phyloP scores from a whole-genome alignment of 2,329 filamentous ascomycete species.

The Aspergillus sp. region DNA sequence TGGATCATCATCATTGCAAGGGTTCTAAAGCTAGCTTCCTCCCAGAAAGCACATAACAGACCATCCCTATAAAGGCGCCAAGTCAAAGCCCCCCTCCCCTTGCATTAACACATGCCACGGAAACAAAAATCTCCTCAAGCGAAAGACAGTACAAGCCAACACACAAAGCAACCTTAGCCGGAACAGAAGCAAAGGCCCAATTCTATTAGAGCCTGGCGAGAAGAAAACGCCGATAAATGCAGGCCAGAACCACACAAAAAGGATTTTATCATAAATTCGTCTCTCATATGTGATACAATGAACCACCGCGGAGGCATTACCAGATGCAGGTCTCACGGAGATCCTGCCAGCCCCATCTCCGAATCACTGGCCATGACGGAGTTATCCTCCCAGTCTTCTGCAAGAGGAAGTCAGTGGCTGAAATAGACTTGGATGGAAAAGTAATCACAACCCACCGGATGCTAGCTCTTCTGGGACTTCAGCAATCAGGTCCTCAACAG shows the following conservation, averaged over 20 bases:
- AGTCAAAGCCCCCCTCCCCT: not conserved
- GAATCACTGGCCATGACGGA: conserved; percentile 46
- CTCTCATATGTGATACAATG: conserved; percentile 30
- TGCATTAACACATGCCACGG: conserved; percentile 1
- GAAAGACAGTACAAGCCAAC: conserved; percentile 6
- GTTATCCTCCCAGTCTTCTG: conserved; percentile 47
- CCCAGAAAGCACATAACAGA: conserved; percentile 2
- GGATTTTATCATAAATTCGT: conserved; percentile 27
- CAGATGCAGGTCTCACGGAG: conserved; percentile 30
- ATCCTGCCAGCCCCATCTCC: conserved; percentile 40
- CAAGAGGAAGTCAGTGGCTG: conserved; percentile 44
- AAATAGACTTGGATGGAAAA: conserved; percentile 24
- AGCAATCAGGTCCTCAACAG: conserved; percentile 39
- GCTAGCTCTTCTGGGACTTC: conserved; percentile 43
- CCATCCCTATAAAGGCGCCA: not conserved
- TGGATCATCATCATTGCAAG: not conserved
- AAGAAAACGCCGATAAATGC: conserved; percentile 30
- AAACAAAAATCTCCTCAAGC: not conserved
- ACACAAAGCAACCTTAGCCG: conserved; percentile 12
- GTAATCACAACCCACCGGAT: conserved; percentile 39
- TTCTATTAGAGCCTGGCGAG: conserved; percentile 14
- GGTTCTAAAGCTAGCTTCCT: not conserved
- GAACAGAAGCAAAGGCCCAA: conserved; percentile 15
- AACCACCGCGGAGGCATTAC: conserved; percentile 4
- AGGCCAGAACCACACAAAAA: conserved; percentile 17